A percentile compares a stretch with the other conserved stretches of the same genome.
These are phyloP conservation scores for Puccinia polysora DNA, from an alignment of 1,284 basidiomycete genomes.

Conservation along the genomic window DNA sequence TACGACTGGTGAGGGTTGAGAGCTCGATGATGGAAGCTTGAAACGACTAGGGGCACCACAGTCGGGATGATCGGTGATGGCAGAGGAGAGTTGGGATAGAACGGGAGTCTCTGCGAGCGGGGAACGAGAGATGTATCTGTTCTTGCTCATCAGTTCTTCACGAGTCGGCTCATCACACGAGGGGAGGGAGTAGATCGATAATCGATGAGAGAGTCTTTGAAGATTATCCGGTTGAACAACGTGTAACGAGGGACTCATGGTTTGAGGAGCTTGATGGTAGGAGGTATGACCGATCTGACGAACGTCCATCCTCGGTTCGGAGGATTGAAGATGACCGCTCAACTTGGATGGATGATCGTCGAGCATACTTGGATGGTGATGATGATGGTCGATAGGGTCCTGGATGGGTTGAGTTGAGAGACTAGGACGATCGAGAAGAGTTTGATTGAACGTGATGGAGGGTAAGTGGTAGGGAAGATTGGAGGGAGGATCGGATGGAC, in stretches of 20 bases:
- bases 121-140: not conserved
- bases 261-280: not conserved
- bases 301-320: not conserved
- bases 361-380: not conserved
- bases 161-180: not conserved
- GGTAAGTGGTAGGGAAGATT: not conserved
- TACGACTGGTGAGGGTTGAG: not conserved
- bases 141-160: not conserved
- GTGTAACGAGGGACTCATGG: too few relatives aligned
- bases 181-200: slow-evolving; percentile 33
- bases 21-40: not conserved
- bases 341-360: not conserved
- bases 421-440: not conserved
- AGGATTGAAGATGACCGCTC: not conserved
- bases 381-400: not conserved
- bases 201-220: not conserved
- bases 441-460: slow-evolving; percentile 23
- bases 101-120: not conserved
- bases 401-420: not conserved
- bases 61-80: not conserved
- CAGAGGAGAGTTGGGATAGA: not conserved
- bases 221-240: not conserved
- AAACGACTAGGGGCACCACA: too few relatives aligned
- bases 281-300: not conserved
- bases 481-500: not conserved